Conservation (phyloP, 805 yeast species). For the Lachancea thermotolerans region DNA sequence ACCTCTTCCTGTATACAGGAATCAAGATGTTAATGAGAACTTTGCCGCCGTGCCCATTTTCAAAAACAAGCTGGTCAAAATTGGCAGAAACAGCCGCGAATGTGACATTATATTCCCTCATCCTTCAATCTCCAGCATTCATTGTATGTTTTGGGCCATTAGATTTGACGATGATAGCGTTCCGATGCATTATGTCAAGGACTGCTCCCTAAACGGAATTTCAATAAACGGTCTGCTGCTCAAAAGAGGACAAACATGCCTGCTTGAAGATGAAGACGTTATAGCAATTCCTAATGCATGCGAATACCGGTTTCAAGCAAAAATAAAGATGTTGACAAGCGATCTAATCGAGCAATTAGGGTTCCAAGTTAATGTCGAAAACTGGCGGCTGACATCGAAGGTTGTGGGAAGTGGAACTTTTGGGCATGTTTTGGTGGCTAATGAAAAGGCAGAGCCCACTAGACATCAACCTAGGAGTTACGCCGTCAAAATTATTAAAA, state of each 20-base stretch:
- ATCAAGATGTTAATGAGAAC: slow-evolving; percentile 1
- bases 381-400: slow-evolving; percentile 40
- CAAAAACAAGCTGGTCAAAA: slow-evolving; percentile 32
- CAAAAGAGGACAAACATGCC: slow-evolving; percentile 28
- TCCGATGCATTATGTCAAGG: slow-evolving; percentile 45
- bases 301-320: slow-evolving; percentile 15
- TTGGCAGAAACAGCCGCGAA: slow-evolving; percentile 38
- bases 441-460: slow-evolving; percentile 1
- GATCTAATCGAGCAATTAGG: slow-evolving; percentile 18
- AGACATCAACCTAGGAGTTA: slow-evolving; percentile 30
- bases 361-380: slow-evolving; percentile 19
- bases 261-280: slow-evolving; percentile 36
- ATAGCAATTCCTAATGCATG: slow-evolving; percentile 34
- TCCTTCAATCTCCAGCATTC: slow-evolving; percentile 39
- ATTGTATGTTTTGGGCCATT: slow-evolving; percentile 43
- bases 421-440: slow-evolving; percentile 40
- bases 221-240: slow-evolving; percentile 34
- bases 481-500: slow-evolving; percentile 45
- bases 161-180: slow-evolving; percentile 43
- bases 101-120: slow-evolving; percentile 32
- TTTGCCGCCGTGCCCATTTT: slow-evolving; percentile 18
- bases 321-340: slow-evolving; percentile 8
- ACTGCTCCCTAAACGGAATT: slow-evolving; percentile 47
- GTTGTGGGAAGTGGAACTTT: slow-evolving; percentile 51
- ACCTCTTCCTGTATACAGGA: slow-evolving; percentile 5